These are phyloP conservation scores for Boletus rex-veris DNA, from an alignment of 768 basidiomycete species.

Conservation along the genomic window DNA sequence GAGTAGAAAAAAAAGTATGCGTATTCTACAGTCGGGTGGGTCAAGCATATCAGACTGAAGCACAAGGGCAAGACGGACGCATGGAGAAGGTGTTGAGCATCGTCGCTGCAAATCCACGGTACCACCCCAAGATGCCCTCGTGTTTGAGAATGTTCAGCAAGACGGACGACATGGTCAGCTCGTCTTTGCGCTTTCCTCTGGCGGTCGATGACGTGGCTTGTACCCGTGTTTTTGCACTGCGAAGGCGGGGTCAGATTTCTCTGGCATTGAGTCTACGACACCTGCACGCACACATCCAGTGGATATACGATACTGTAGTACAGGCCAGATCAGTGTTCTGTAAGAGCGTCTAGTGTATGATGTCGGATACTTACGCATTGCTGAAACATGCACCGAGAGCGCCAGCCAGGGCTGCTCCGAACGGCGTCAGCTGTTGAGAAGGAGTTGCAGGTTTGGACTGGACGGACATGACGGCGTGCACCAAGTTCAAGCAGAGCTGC, in stretches of 20 bases:
- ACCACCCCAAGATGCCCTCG: constrained; percentile 81
- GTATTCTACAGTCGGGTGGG: constrained; percentile 63
- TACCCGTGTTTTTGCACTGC: constrained; percentile 90
- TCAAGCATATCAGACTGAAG: neutral
- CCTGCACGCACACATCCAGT: constrained; percentile 46
- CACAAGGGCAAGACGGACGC: constrained; percentile 46
- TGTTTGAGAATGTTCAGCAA: constrained; percentile 68
- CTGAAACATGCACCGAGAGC: constrained; percentile 92
- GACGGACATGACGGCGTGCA: constrained; percentile 30
- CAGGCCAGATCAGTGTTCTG: constrained; percentile 1
- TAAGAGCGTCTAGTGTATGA: neutral
- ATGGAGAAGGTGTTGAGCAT: constrained; percentile 99
- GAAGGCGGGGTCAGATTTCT: constrained; percentile 5
- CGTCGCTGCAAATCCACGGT: constrained; percentile 90
- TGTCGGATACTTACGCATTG: constrained; percentile 66
- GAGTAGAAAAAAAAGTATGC: constrained; percentile 99
- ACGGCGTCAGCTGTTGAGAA: constrained; percentile 70
- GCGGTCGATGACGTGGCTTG: constrained; percentile 68
- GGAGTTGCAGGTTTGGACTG: constrained; percentile 51
- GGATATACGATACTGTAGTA: constrained; percentile 81
- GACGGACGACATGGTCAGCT: constrained; percentile 57
- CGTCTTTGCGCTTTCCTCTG: constrained; percentile 49
- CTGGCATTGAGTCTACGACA: neutral
- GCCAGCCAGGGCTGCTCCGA: constrained; percentile 87
- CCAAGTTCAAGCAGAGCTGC: neutral